These are phyloP conservation scores for Colletotrichum liriopes DNA, from an alignment of 2,329 filamentous ascomycete genomes.

Conservation along the genomic window DNA sequence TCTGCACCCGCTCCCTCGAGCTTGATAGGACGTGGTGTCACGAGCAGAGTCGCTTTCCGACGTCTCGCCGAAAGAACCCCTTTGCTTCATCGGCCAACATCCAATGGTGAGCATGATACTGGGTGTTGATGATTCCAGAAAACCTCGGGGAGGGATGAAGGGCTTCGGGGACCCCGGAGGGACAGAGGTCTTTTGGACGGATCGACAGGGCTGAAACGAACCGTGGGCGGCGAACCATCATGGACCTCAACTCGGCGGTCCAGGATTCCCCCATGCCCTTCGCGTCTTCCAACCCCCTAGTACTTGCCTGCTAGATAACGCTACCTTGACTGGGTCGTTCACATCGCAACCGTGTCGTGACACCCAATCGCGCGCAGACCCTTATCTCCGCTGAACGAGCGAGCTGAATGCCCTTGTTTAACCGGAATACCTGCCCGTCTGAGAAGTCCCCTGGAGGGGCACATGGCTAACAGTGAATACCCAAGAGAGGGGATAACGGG, in stretches of 20 bases:
- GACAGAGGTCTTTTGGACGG: neutral
- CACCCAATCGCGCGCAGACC: neutral
- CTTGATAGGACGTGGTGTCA: neutral
- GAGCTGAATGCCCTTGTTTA: neutral
- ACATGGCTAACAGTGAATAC: constrained; percentile 14
- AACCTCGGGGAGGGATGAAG: neutral
- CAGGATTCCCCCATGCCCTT: neutral
- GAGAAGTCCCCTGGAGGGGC: constrained; percentile 9
- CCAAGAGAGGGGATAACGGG: neutral
- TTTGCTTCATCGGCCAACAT: neutral
- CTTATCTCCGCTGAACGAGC: constrained; percentile 14
- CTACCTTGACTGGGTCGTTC: neutral
- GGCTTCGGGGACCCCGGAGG: neutral
- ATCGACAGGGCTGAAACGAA: constrained; percentile 41
- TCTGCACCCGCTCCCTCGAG: neutral
- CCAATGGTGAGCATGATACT: no score
- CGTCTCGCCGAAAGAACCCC: no score
- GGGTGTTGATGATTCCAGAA: neutral
- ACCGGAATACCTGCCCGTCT: constrained; percentile 5
- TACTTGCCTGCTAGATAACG: constrained; percentile 2
- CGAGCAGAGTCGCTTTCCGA: neutral
- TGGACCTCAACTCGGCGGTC: constrained; percentile 8
- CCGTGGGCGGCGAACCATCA: constrained; percentile 13
- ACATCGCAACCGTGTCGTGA: neutral
- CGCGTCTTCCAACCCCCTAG: neutral